Conservation (phyloP, 202 grass and related monocot species). For the Zoysia matrella region DNA sequence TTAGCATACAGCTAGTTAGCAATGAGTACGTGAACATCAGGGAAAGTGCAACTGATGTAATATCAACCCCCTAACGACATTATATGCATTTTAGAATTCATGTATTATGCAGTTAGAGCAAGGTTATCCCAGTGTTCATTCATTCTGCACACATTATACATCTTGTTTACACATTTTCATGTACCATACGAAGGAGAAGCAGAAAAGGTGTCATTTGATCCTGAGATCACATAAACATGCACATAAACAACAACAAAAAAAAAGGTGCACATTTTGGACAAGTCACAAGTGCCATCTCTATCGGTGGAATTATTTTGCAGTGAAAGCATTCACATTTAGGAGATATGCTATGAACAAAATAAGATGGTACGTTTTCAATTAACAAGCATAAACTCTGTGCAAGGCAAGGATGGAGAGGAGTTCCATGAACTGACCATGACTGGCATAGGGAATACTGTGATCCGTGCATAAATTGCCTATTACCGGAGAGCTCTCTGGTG, state of each 20-base stretch:
- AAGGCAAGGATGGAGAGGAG: constrained; percentile 6
- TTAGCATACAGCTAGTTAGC: background rate
- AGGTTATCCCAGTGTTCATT: background rate
- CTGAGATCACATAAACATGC: too few relatives aligned
- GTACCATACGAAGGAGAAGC: background rate
- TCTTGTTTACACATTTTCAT: background rate
- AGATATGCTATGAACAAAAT: background rate
- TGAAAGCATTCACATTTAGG: constrained; percentile 6
- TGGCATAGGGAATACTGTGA: background rate
- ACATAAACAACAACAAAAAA: too few relatives aligned
- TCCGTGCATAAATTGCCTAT: background rate
- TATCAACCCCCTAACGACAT: background rate
- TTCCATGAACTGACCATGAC: constrained; percentile 21
- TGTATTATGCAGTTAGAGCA: background rate
- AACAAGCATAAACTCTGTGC: constrained; percentile 6
- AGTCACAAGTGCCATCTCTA: background rate
- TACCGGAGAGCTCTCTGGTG: constrained; percentile 1
- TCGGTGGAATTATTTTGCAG: background rate
- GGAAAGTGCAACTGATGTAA: background rate
- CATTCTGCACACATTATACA: background rate
- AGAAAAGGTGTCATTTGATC: background rate
- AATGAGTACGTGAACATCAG: background rate
- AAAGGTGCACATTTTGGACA: too few relatives aligned
- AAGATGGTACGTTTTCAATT: background rate
- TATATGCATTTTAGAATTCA: background rate